Evolutionary conservation across 306 rosid species (phyloP).

Genomic region (Acacia confusa): DNA sequence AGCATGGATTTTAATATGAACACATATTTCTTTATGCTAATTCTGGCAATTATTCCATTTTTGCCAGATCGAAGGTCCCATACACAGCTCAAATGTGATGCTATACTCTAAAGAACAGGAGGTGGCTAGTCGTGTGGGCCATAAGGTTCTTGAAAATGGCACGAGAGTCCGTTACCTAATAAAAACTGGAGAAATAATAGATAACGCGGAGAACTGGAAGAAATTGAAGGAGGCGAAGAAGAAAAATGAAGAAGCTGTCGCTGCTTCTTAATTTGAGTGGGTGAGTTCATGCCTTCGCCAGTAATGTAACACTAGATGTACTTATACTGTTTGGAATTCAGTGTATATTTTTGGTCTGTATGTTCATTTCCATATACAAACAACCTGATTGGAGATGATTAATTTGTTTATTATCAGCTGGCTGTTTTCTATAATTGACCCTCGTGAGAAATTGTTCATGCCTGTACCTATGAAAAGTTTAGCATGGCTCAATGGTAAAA

Average conservation of each 20-base stretch:
- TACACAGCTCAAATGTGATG: slow-evolving; percentile 99
- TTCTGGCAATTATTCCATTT: slow-evolving; percentile 21
- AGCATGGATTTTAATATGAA: not conserved
- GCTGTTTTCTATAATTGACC: slow-evolving; percentile 5
- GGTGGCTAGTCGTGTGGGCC: slow-evolving; percentile 93
- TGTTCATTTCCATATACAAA: slow-evolving; percentile 16
- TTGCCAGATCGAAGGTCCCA: slow-evolving; percentile 75
- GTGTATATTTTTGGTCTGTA: slow-evolving; percentile 24
- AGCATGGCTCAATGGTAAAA: not conserved
- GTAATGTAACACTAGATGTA: slow-evolving; percentile 42
- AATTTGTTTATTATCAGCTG: slow-evolving; percentile 19
- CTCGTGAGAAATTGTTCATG: slow-evolving; percentile 8
- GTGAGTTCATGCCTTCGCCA: slow-evolving; percentile 29
- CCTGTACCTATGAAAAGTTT: not conserved
- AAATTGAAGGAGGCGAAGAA: slow-evolving; percentile 57
- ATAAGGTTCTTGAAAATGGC: slow-evolving; percentile 79
- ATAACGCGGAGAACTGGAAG: slow-evolving; percentile 74
- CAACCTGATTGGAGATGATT: slow-evolving; percentile 20
- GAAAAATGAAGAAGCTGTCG: slow-evolving; percentile 70
- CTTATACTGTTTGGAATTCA: slow-evolving; percentile 27
- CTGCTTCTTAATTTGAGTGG: slow-evolving; percentile 47
- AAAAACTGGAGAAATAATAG: slow-evolving; percentile 92
- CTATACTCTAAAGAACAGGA: slow-evolving; percentile 87
- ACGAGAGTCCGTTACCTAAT: slow-evolving; percentile 79
- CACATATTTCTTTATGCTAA: slow-evolving; percentile 11